Percentiles rank a stretch among this genome's conserved stretches.
Evolutionary conservation across 1,139 yeast species (phyloP).

Genomic region (Geotrichum europaeum): DNA sequence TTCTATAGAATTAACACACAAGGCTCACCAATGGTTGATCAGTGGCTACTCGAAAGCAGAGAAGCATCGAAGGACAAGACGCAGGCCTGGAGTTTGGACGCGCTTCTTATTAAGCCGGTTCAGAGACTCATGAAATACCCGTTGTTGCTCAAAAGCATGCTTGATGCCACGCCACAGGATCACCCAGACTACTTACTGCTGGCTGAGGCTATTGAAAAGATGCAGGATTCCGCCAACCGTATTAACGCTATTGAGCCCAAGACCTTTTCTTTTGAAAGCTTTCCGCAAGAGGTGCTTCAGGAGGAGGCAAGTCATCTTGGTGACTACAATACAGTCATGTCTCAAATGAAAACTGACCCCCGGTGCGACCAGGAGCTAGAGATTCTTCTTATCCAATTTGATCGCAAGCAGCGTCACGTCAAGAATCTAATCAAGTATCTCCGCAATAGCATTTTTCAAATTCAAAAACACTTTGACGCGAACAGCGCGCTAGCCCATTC

Average conservation of each 20-base stretch:
- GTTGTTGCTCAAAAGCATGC: conserved; percentile 30
- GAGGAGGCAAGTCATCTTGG: neutral
- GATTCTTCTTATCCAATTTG: conserved; percentile 22
- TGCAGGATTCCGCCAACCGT: conserved; percentile 29
- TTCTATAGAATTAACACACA: conserved; percentile 25
- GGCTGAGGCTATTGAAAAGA: conserved; percentile 26
- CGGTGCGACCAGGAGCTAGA: conserved; percentile 26
- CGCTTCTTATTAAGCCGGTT: conserved; percentile 40
- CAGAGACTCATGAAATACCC: conserved; percentile 41
- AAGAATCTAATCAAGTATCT: conserved; percentile 24
- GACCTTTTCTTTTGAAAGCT: conserved; percentile 6
- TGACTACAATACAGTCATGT: conserved; percentile 17
- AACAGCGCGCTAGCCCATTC: conserved; percentile 24
- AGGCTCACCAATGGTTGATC: conserved; percentile 30
- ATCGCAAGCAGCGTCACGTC: conserved; percentile 20
- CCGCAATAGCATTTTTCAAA: conserved; percentile 19
- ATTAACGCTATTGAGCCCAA: conserved; percentile 26
- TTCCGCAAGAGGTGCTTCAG: neutral
- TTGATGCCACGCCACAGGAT: conserved; percentile 27
- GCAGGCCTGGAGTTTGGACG: conserved; percentile 39
- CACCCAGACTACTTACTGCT: conserved; percentile 33
- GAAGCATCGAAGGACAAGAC: conserved; percentile 29
- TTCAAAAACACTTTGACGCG: conserved; percentile 26
- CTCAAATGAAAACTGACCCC: conserved; percentile 20
- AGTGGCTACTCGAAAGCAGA: conserved; percentile 32